These are phyloP conservation scores for Paecilomyces sp. DNA, from an alignment of 2,329 filamentous ascomycete genomes.

Conservation along the genomic window DNA sequence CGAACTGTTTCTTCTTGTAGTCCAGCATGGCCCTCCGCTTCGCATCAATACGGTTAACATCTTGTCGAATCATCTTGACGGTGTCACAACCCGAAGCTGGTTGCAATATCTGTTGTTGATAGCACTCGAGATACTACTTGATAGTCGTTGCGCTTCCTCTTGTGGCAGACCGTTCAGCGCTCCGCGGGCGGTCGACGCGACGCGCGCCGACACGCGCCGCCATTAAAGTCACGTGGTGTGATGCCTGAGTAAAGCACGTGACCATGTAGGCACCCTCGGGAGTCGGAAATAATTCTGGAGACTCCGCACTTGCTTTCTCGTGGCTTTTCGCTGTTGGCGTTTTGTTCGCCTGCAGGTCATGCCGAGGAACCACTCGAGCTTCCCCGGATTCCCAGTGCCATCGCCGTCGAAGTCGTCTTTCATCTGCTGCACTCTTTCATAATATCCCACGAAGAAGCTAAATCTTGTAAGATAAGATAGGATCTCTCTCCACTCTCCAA, in stretches of 20 bases:
- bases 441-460: too few species aligned
- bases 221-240: not conserved
- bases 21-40: slow-evolving; percentile 75
- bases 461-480: not conserved
- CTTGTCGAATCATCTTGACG: slow-evolving; percentile 37
- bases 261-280: not conserved
- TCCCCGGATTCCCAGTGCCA: not conserved
- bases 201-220: not conserved
- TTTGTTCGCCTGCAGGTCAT: not conserved
- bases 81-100: not conserved
- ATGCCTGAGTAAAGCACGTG: not conserved
- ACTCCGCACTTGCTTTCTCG: not conserved
- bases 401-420: not conserved
- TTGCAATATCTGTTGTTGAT: not conserved
- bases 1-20: slow-evolving; percentile 81
- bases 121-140: not conserved
- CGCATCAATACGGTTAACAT: slow-evolving; percentile 40
- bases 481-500: not conserved
- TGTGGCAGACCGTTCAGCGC: not conserved
- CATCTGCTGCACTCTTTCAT: not conserved
- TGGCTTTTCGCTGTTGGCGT: not conserved
- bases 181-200: not conserved
- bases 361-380: not conserved
- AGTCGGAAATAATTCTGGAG: not conserved
- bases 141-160: not conserved